Percentiles rank a stretch among this genome's conserved stretches.
Conservation (phyloP, 2,329 filamentous ascomycete species). For the Byssothecium circinans region DNA sequence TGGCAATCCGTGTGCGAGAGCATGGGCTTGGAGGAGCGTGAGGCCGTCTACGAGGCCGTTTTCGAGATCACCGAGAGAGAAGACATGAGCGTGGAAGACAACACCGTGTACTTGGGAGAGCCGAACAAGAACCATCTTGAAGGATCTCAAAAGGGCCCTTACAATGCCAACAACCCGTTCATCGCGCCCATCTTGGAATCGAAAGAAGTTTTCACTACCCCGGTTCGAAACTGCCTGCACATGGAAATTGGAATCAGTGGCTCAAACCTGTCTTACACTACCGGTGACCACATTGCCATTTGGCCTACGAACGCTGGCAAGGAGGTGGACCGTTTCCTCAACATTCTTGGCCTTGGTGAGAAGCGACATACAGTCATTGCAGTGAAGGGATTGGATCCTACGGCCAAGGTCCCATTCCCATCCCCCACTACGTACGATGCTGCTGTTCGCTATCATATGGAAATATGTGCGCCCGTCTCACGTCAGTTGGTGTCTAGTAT, state of each 20-base stretch:
- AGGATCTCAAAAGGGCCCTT: slow-evolving; percentile 79
- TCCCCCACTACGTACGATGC: slow-evolving; percentile 96
- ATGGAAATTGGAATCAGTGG: slow-evolving; percentile 90
- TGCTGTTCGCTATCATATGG: slow-evolving; percentile 91
- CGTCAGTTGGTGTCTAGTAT: slow-evolving; percentile 90
- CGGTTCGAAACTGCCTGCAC: slow-evolving; percentile 92
- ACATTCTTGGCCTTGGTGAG: slow-evolving; percentile 71
- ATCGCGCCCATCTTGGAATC: slow-evolving; percentile 92
- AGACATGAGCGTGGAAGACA: slow-evolving; percentile 70
- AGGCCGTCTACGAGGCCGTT: slow-evolving; percentile 91
- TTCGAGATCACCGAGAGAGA: slow-evolving; percentile 80
- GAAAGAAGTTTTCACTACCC: slow-evolving; percentile 84
- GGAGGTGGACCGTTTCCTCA: slow-evolving; percentile 88
- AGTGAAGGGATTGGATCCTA: slow-evolving; percentile 89
- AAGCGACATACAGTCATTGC: slow-evolving; percentile 83
- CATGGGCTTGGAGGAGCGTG: slow-evolving; percentile 90
- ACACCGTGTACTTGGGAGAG: slow-evolving; percentile 90
- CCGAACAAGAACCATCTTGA: slow-evolving; percentile 96
- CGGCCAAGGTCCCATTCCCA: slow-evolving; percentile 96
- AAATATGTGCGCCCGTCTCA: slow-evolving; percentile 92
- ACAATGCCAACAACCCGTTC: slow-evolving; percentile 95
- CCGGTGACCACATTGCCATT: slow-evolving; percentile 93
- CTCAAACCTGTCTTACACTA: slow-evolving; percentile 90
- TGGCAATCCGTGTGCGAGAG: slow-evolving; percentile 81
- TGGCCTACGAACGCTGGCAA: slow-evolving; percentile 95